A percentile compares a stretch with the other conserved stretches of the same genome.
Conservation (phyloP, 768 basidiomycete genomes). For the Mycena floridula region DNA sequence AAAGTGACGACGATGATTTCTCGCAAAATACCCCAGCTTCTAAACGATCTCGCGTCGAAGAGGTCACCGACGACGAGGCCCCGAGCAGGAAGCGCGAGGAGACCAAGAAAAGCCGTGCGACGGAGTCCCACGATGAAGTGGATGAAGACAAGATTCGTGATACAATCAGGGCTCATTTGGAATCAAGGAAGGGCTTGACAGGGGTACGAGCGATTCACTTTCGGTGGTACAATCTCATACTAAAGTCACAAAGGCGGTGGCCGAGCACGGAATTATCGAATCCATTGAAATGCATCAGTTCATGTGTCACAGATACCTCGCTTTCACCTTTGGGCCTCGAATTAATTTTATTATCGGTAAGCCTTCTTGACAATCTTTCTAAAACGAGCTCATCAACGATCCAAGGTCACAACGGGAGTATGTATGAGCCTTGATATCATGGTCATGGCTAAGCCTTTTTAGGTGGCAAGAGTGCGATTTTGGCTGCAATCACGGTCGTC, state of each 20-base stretch:
- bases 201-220: slow-evolving; percentile 34
- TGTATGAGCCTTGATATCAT: slow-evolving; percentile 25
- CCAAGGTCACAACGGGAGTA: slow-evolving; percentile 91
- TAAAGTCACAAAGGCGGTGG: slow-evolving; percentile 48
- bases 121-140: slow-evolving; percentile 16
- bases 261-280: slow-evolving; percentile 86
- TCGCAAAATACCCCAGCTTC: slow-evolving; percentile 25
- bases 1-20: slow-evolving; percentile 33
- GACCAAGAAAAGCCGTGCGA: not conserved
- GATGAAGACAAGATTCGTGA: slow-evolving; percentile 50
- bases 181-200: slow-evolving; percentile 36
- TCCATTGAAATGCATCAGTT: slow-evolving; percentile 85
- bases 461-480: slow-evolving; percentile 95
- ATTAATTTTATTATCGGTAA: slow-evolving; percentile 95
- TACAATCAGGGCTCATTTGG: slow-evolving; percentile 47
- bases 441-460: not conserved
- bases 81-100: not conserved
- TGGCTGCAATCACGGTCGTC: slow-evolving; percentile 89
- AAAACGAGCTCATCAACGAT: slow-evolving; percentile 1
- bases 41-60: slow-evolving; percentile 37
- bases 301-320: slow-evolving; percentile 89
- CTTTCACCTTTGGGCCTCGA: slow-evolving; percentile 83
- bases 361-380: slow-evolving; percentile 11
- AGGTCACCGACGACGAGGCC: slow-evolving; percentile 6
- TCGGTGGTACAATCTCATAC: not conserved